Base-by-base conservation (phyloP, 352 stramenopile genomes). In the Pythium rishiriense region DNA sequence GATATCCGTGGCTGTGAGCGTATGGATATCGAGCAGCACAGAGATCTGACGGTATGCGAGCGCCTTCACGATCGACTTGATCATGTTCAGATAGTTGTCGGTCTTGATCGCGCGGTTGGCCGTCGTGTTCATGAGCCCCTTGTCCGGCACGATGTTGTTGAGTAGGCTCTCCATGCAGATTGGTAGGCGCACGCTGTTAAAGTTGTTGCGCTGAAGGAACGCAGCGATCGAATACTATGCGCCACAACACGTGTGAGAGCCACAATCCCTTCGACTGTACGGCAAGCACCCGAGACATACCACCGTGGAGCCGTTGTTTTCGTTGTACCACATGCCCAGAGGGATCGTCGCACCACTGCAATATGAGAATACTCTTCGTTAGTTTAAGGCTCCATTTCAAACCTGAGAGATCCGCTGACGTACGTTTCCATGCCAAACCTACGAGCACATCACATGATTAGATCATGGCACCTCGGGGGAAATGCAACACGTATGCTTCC, bases 181-280 rank as follows among this genome's bases (percentile, higher is more conserved):
- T 6, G 84, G 84, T 7, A 93, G 60, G 3, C 84, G 82, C 15
- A 93, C 77, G 21, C 75, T 74, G 47, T 93, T 93, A 68, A 90
- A 93, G 24, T 91, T 90, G 79, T 93, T 90, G 48, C 74, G 57
- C 0, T 78, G 60, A 11, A 93, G 61, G 56, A 90, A 91, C 15
- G 75, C 57, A 11, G 84, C 82, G 29, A 93, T 83, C 54, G 87
- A 74, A 66, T 90, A 93, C 69, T 80, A 28, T 5, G 22, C 10
- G n/a, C 24, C 1, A 1, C 4, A 52, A 43, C 17, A 0, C 25
- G 41, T 10, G 26, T 42, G 12, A 42, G 48, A 25, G 2, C 31
- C 7, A 29, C 31, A 43, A 7, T 25, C 8, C 21, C 3, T 31
- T 15, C 8, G 22, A 60, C 5, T 45, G 28, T 6, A 8, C 56